Evolutionary conservation across 2,329 filamentous ascomycete species (phyloP), one percentile per base, ranked within the genome.

Genomic region (Pseudogymnoascus sp.): DNA sequence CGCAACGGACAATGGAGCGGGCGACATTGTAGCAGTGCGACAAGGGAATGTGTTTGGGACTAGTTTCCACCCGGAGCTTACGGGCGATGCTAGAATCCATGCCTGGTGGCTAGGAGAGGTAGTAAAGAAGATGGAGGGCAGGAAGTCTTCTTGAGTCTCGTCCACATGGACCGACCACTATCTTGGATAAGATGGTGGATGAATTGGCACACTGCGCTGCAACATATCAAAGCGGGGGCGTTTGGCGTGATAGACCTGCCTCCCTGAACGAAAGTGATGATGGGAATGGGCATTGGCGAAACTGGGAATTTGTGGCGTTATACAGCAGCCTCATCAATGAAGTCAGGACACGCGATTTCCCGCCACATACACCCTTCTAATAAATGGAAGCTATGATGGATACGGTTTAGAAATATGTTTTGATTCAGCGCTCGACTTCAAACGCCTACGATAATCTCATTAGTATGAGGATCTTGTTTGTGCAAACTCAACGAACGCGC

Each of bases 61-160:
- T 2, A 97, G 92, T 71, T 99, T 97, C 72, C 94, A 97, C 70
- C 94, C 94, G 0, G 94, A 99, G 75, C 75, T 99, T 74, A 97
- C 93, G 0, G 84, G 86, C 6, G 94, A 99, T 76, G 79, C 86
- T 62, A 83, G 94, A 62, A 95, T 97, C 71, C 94, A 99, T 75
- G 81, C 84, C 4, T 97, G 94, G 94, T 99, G 94, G 94, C 72
- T 99, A 72, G 78, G 82, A 68, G 84, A 93, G 75, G 89, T 91
- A 33, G 70, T 81, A 59, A 72, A 77, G 52, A 76, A 65, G 42
- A 63, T 72, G 22, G 62, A 68, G 23, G 33, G 19, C 30, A 33
- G 33, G 61, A 42, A 55, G 28, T 55, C 49, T 22, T 28, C 33
- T 35, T 55, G 28, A 55, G 28, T 9, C 16, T 33, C 49, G 23